Base-by-base conservation (phyloP, 2,329 filamentous ascomycete species). In the Xylaria sp. region DNA sequence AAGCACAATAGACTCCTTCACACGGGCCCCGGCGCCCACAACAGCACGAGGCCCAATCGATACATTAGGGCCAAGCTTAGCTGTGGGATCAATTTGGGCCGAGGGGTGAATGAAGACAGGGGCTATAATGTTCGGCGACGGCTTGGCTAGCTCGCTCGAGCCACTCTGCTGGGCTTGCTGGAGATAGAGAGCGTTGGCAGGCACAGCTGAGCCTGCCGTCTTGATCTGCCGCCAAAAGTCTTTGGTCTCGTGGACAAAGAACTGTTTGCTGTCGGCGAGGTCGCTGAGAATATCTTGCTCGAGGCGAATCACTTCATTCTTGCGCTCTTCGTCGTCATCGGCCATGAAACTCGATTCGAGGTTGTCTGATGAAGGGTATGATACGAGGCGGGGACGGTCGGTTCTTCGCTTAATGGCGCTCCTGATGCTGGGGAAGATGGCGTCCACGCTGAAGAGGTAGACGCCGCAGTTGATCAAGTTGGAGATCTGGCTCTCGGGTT, bases 221-320 rank as follows among this genome's bases (percentile, higher is more conserved):
- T 99, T 99, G 88, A 99, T 98, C 86, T 99, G 96, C 76, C 96
- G 94, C 96, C 96, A 99, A 83, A 99, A 99, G 81, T 98, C 96
- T 85, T 97, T 97, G 74, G 95, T 98, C 85, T 99, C 96, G 81
- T 97, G 92, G 39, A 98, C 96, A 83, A 94, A 98, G 86, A 99
- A 99, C 81, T 96, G 93, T 84, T 97, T 96, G 88, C 90, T 97
- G 83, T 98, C 96, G 70, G 96, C 95, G 78, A 98, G 90, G 78
- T 98, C 95, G 61, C 94, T 92, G 69, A 99, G 88, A 62, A 98
- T 97, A 80, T 99, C 96, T 84, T 98, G 96, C 84, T 99, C 96
- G 66, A 99, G 88, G 63, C 96, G 93, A 75, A 99, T 92, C 59
- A 97, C 93, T 77, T 97, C 91, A 79, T 90, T 95, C 82, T 92